A percentile compares a stretch with the other conserved stretches of the same genome.
phyloP scores from a whole-genome alignment of 2,329 filamentous ascomycete genomes.

The Cercospora zeae-maydis region DNA sequence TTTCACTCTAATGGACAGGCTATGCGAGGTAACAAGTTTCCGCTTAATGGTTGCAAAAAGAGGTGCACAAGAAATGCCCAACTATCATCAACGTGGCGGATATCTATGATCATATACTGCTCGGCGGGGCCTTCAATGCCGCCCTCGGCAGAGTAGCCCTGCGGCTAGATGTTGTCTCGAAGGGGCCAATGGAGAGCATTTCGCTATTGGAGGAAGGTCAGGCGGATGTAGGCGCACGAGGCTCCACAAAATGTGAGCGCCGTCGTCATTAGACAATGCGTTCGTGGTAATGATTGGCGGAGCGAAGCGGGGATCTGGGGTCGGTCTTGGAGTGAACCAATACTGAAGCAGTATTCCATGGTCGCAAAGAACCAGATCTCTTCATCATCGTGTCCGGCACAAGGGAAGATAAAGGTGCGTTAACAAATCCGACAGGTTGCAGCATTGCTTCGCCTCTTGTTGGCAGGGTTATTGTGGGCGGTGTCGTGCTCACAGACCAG shows the following conservation, averaged over 20 bases:
- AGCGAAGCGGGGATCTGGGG: conserved; percentile 9
- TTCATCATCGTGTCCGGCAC: neutral
- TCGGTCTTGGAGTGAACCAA: neutral
- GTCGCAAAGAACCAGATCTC: neutral
- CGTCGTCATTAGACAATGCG: neutral
- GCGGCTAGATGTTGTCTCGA: conserved; percentile 9
- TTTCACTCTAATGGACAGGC: conserved; percentile 16
- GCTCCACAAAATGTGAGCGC: conserved; percentile 5
- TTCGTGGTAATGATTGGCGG: conserved; percentile 2
- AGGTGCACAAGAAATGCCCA: neutral
- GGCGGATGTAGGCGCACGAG: conserved; percentile 11
- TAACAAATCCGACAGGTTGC: neutral
- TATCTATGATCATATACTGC: conserved; percentile 14
- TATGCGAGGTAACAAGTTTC: conserved; percentile 11
- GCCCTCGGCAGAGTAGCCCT: conserved; percentile 1
- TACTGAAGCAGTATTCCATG: neutral
- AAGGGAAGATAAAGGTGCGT: neutral
- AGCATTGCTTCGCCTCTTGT: neutral
- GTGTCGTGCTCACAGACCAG: too few relatives aligned
- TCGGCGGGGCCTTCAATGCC: conserved; percentile 1
- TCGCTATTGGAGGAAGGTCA: conserved; percentile 11
- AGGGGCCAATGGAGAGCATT: neutral
- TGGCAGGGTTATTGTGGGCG: too few relatives aligned
- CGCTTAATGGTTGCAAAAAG: conserved; percentile 19
- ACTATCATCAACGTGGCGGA: neutral